These are phyloP conservation scores for Pythium biforme DNA, from an alignment of 352 stramenopile genomes.

Conservation along the genomic window DNA sequence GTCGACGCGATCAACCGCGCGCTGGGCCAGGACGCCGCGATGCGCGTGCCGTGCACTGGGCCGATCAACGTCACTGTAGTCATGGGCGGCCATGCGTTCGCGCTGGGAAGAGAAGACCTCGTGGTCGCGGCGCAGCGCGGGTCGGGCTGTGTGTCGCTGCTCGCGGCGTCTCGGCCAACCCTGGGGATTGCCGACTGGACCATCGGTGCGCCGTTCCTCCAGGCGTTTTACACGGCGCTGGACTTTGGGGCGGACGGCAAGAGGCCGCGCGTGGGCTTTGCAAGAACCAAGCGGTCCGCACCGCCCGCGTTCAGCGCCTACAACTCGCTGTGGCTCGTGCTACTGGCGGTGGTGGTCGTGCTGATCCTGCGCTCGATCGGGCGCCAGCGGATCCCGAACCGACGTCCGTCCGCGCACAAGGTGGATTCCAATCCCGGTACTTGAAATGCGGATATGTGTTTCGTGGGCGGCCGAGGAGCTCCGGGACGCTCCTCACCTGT, in stretches of 20 bases:
- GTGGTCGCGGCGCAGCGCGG: conserved; percentile 3
- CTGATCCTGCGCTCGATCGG: conserved; percentile 20
- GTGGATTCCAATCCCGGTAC: no score
- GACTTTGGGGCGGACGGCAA: conserved; percentile 2
- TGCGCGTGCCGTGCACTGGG: conserved; percentile 3
- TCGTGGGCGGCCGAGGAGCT: no score
- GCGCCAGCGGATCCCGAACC: not conserved
- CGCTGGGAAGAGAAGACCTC: conserved; percentile 6
- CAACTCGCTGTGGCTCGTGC: conserved; percentile 19
- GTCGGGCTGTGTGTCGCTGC: conserved; percentile 14
- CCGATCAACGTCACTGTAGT: conserved; percentile 6
- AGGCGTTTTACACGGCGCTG: conserved; percentile 23
- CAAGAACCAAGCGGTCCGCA: conserved; percentile 4
- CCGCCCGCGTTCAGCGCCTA: conserved; percentile 19
- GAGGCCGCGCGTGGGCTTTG: conserved; percentile 14
- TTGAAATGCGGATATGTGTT: no score
- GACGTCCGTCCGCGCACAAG: not conserved
- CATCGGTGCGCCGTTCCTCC: conserved; percentile 21
- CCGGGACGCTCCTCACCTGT: no score
- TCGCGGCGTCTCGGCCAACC: not conserved
- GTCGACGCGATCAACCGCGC: conserved; percentile 16
- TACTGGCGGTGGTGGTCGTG: conserved; percentile 15
- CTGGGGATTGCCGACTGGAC: conserved; percentile 3
- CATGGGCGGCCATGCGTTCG: conserved; percentile 7
- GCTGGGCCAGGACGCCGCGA: conserved; percentile 6